Conservation (phyloP, 1,284 basidiomycete species). For the Pseudomicrostroma phylloplanum region DNA sequence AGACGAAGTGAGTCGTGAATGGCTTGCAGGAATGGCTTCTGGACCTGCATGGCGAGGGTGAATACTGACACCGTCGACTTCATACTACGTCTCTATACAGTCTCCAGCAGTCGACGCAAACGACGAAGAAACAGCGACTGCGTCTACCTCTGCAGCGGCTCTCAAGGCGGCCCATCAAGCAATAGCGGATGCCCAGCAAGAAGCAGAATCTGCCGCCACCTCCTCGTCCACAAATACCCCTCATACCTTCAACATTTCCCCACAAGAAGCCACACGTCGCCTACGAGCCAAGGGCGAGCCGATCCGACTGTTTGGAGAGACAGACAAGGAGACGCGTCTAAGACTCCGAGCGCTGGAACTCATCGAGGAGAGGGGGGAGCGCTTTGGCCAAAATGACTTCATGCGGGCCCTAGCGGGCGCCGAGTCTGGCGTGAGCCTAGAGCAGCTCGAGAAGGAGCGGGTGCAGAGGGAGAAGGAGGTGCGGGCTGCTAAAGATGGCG, state of each 20-base stretch:
- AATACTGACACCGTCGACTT: conserved; percentile 5
- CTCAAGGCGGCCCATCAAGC: conserved; percentile 14
- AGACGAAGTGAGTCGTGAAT: neutral
- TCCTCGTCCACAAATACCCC: conserved; percentile 5
- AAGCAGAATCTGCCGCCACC: conserved; percentile 11
- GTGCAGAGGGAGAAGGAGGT: conserved; percentile 19
- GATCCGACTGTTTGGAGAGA: conserved; percentile 87
- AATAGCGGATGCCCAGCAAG: conserved; percentile 10
- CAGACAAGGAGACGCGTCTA: conserved; percentile 82
- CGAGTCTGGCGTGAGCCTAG: conserved; percentile 60
- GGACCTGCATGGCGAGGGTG: neutral
- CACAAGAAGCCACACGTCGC: conserved; percentile 81
- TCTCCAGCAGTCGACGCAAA: neutral
- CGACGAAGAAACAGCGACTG: neutral
- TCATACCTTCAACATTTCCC: conserved; percentile 77
- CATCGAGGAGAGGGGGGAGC: conserved; percentile 57
- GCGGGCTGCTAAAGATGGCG: conserved; percentile 57
- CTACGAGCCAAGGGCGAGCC: conserved; percentile 87
- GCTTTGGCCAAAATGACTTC: conserved; percentile 65
- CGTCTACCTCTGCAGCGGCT: conserved; percentile 8
- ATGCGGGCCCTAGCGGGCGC: conserved; percentile 78
- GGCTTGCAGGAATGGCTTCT: neutral
- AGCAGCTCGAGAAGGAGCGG: conserved; percentile 60
- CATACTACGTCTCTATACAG: conserved; percentile 6
- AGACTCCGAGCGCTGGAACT: conserved; percentile 87